phyloP scores from a whole-genome alignment of 139 green algal genomes.

The Chlamydomonas sp. region DNA sequence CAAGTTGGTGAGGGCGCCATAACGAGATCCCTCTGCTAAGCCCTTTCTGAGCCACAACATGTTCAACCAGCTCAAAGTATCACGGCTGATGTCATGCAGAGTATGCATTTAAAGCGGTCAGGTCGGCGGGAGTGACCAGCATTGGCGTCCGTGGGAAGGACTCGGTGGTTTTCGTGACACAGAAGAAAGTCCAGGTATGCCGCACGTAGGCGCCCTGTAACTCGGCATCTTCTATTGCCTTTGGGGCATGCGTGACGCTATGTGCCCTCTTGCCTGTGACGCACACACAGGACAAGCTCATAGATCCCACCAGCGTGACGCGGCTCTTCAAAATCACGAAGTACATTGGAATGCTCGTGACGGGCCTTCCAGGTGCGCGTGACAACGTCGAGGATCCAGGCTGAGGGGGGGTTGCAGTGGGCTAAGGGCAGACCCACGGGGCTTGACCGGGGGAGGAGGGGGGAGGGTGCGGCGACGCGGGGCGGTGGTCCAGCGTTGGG shows the following conservation, averaged over 20 bases:
- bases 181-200: conserved; percentile 87
- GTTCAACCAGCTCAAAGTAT: too few species aligned
- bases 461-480: too few species aligned
- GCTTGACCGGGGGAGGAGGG: too few species aligned
- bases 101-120: conserved; percentile 99
- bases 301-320: conserved; percentile 91
- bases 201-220: too few species aligned
- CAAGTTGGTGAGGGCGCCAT: conserved; percentile 86
- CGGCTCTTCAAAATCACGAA: conserved; percentile 93
- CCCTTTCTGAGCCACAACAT: too few species aligned
- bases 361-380: conserved; percentile 78
- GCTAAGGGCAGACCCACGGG: too few species aligned
- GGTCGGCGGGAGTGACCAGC: conserved; percentile 88
- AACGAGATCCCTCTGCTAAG: too few species aligned
- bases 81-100: too few species aligned
- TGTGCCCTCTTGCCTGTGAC: not conserved
- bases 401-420: too few species aligned
- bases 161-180: conserved; percentile 92
- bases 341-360: conserved; percentile 93
- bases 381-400: too few species aligned
- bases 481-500: too few species aligned
- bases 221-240: too few species aligned
- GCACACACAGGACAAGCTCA: conserved; percentile 91
- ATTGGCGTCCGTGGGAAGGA: conserved; percentile 95
- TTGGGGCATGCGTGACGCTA: not conserved